These are phyloP conservation scores for Blepharisma undulans DNA, from an alignment of 169 alveolate genomes.

Conservation along the genomic window DNA sequence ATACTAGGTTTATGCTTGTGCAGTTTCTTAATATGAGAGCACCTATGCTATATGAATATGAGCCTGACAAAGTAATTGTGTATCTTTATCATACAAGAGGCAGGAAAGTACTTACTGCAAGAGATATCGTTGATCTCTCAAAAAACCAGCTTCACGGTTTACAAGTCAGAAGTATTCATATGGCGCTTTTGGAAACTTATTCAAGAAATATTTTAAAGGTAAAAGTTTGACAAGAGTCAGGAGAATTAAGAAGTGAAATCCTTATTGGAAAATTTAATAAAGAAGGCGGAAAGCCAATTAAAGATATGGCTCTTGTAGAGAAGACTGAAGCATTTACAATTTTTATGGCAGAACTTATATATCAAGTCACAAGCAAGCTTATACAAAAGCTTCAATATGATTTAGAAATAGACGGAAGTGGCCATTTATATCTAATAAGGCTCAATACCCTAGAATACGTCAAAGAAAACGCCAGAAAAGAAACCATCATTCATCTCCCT, in stretches of 20 bases:
- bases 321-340: background rate
- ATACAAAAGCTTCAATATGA: background rate
- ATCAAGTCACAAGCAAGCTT: background rate
- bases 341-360: background rate
- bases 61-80: slow-evolving; percentile 7
- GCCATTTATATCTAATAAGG: background rate
- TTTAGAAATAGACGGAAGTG: background rate
- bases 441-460: background rate
- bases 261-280: background rate
- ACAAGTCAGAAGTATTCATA: slow-evolving; percentile 30
- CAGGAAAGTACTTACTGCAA: background rate
- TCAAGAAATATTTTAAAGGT: background rate
- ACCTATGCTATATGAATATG: background rate
- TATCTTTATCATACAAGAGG: slow-evolving; percentile 25
- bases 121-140: slow-evolving; percentile 20
- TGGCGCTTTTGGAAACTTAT: background rate
- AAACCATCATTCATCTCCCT: background rate
- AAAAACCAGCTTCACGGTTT: slow-evolving; percentile 25
- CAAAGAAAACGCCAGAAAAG: background rate
- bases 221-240: background rate
- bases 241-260: background rate
- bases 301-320: background rate
- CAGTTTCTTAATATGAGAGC: slow-evolving; percentile 8
- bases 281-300: background rate
- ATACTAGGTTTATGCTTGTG: background rate